Base-by-base conservation (phyloP, 441 rosid genomes). In the Brassica balearica region DNA sequence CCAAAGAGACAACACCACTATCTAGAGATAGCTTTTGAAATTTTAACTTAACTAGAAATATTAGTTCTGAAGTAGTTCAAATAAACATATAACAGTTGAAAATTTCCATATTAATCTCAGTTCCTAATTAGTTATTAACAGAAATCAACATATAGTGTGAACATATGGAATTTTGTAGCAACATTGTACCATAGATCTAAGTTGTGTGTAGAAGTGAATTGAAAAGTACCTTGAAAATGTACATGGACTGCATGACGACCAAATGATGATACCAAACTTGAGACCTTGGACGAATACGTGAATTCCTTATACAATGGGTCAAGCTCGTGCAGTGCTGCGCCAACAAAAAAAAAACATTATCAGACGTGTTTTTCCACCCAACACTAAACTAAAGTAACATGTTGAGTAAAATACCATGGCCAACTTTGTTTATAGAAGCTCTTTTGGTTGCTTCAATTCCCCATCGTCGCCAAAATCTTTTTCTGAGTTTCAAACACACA, bases 341-440 rank as follows among this genome's bases (percentile, higher is more conserved):
- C 19, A 65, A 62, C 65, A 80, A 15, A 48, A 25, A 0, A 64
- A 61, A 0, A 66, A 9, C 55, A 68, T 22, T 51, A 8, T 62
- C 69, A 76, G 56, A 43, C 15, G 22, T 29, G 27, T 46, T 48
- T 15, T 17, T 27, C 70, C 17, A 59, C 38, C 36, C 32, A 67
- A 36, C 17, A 74, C 56, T 29, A 65, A 29, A 74, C 56, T 29
- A 65, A 29, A n/a, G 6, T 3, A 80, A 55, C 0, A 43, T 20
- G 25, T 27, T 64, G 5, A 48, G 0, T 12, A 53, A 62, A 4
- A 51, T 91, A 92, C 98, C 93, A 62, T 96, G 97, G 5, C 97
- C 99, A 76, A 90, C 97, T 92, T 96, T 96, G 85, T 96, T 94
- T 14, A 96, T 94, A 15, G 97, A 96, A 91, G 87, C 72, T 92